phyloP scores from a whole-genome alignment of 768 basidiomycete genomes.

The Dioszegia aurantiaca region DNA sequence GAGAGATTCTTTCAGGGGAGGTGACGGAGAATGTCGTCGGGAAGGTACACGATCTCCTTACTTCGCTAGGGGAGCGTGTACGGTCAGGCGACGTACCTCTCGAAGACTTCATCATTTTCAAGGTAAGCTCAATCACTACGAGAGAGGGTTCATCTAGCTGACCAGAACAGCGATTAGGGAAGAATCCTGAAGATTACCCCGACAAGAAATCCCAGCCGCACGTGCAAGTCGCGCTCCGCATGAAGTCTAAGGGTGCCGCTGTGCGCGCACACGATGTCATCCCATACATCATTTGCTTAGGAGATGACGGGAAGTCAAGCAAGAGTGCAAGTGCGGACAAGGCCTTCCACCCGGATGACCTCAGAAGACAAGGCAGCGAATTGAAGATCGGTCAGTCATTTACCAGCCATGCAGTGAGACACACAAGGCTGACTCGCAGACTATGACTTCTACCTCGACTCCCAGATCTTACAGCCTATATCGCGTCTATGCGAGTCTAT shows the following conservation, averaged over 20 bases:
- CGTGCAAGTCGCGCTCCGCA: conserved; percentile 87
- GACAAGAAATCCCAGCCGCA: conserved; percentile 94
- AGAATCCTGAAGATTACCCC: conserved; percentile 95
- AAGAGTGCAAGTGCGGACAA: conserved; percentile 80
- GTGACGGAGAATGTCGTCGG: conserved; percentile 83
- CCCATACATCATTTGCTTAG: conserved; percentile 86
- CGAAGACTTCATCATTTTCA: conserved; percentile 94
- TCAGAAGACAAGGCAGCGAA: conserved; percentile 65
- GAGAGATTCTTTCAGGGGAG: conserved; percentile 86
- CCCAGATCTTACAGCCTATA: conserved; percentile 90
- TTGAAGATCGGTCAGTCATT: conserved; percentile 69
- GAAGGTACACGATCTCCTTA: conserved; percentile 87
- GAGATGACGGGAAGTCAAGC: conserved; percentile 64
- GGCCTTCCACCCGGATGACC: conserved; percentile 90
- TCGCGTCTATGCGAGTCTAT: conserved; percentile 94
- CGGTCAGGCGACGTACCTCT: conserved; percentile 71
- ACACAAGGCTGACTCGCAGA: conserved; percentile 58
- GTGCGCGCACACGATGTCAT: conserved; percentile 89
- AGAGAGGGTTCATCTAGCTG: neutral
- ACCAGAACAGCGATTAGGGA: conserved; percentile 73
- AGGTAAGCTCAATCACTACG: conserved; percentile 58
- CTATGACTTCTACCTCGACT: conserved; percentile 83
- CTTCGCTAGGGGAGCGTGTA: conserved; percentile 61
- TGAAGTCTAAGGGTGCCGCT: conserved; percentile 77
- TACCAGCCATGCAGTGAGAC: neutral